These are phyloP conservation scores for Tylopilus subfusipes DNA, from an alignment of 768 basidiomycete genomes.

Conservation along the genomic window DNA sequence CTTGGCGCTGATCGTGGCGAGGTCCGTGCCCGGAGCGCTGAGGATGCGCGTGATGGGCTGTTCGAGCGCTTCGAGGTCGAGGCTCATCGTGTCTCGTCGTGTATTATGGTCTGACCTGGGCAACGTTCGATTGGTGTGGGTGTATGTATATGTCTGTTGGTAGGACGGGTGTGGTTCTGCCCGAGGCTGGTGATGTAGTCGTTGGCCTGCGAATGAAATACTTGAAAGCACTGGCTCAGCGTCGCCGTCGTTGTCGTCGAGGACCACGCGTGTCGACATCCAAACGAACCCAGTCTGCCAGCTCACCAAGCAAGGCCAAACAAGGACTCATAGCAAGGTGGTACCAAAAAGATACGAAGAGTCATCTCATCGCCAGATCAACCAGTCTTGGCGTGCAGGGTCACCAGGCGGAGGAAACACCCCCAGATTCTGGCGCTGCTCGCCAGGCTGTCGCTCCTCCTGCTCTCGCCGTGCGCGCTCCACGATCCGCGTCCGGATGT, in stretches of 20 bases:
- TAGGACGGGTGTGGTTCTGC: too few relatives aligned
- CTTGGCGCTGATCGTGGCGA: constrained; percentile 81
- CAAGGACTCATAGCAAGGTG: constrained; percentile 7
- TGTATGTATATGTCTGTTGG: too few relatives aligned
- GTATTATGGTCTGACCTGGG: too few relatives aligned
- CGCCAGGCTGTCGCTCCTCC: constrained; percentile 39
- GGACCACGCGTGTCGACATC: constrained; percentile 6
- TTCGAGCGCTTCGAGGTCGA: constrained; percentile 54
- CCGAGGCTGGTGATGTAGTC: too few relatives aligned
- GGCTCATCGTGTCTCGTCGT: constrained; percentile 38
- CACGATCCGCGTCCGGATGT: constrained; percentile 74
- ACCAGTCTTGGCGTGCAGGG: constrained; percentile 64
- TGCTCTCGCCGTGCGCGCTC: constrained; percentile 69
- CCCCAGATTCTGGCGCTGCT: constrained; percentile 36
- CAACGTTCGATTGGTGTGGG: too few relatives aligned
- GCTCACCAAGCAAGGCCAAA: constrained; percentile 27
- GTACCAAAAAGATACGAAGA: neutral
- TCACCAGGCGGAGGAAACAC: constrained; percentile 63
- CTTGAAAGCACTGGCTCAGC: constrained; percentile 1
- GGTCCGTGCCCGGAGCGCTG: constrained; percentile 71
- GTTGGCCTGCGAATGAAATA: neutral
- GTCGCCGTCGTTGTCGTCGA: constrained; percentile 15
- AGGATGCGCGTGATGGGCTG: constrained; percentile 66
- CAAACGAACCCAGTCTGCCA: constrained; percentile 1
- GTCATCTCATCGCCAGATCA: constrained; percentile 41